These are phyloP conservation scores for Iberis pinnata DNA, from an alignment of 345 rosid genomes.

Conservation along the genomic window DNA sequence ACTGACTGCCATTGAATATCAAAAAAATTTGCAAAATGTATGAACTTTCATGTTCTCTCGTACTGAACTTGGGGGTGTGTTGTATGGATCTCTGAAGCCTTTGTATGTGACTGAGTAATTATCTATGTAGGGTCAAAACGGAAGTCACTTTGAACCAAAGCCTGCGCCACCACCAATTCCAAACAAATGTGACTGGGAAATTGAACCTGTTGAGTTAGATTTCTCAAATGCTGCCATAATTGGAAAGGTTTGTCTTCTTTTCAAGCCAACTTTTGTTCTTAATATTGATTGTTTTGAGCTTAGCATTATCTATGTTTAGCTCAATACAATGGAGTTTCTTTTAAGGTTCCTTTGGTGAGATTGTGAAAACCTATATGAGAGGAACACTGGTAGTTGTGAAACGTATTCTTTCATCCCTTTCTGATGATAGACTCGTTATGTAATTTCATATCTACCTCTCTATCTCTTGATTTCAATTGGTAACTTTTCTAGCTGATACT, in stretches of 20 bases:
- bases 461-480: not conserved
- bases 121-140: constrained; percentile 79
- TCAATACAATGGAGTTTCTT: constrained; percentile 7
- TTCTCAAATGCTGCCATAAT: constrained; percentile 68
- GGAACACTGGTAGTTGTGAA: constrained; percentile 97
- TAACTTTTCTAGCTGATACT: not conserved
- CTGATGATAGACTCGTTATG: constrained; percentile 98
- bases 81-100: constrained; percentile 8
- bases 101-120: constrained; percentile 6
- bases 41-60: too few relatives aligned
- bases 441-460: constrained; percentile 37
- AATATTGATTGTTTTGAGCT: not conserved
- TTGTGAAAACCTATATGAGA: constrained; percentile 87
- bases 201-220: constrained; percentile 91
- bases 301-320: not conserved
- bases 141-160: constrained; percentile 96
- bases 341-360: constrained; percentile 98
- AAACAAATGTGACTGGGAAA: constrained; percentile 99
- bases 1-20: too few relatives aligned
- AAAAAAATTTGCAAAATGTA: too few relatives aligned
- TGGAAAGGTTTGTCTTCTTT: constrained; percentile 62
- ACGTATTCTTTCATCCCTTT: constrained; percentile 96
- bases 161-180: constrained; percentile 94
- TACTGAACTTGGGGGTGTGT: too few relatives aligned
- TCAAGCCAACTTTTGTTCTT: constrained; percentile 6